These are phyloP conservation scores for Vitis cinerea DNA, from an alignment of 164 flowering plant species.

Conservation along the genomic window DNA sequence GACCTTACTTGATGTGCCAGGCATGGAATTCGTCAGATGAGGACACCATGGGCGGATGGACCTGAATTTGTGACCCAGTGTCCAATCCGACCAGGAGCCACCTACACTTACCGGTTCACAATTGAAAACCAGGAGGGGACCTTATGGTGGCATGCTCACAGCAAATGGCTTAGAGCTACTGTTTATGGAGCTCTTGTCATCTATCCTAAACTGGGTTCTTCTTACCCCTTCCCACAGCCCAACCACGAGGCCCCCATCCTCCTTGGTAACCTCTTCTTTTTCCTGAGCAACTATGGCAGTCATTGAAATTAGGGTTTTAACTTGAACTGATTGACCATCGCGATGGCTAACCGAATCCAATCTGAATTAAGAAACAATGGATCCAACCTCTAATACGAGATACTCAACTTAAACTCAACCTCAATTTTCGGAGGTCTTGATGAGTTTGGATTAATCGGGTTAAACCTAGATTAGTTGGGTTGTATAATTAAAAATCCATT, in stretches of 20 bases:
- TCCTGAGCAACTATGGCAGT: neutral
- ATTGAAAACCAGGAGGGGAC: slow-evolving; percentile 87
- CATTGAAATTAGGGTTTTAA: no score
- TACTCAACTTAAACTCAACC: no score
- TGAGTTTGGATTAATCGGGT: no score
- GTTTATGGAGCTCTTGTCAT: slow-evolving; percentile 90
- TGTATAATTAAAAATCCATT: no score
- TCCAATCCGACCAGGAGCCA: slow-evolving; percentile 78
- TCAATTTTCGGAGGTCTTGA: no score
- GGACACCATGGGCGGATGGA: slow-evolving; percentile 97
- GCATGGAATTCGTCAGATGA: slow-evolving; percentile 80
- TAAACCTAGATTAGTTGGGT: no score
- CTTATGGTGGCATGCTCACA: slow-evolving; percentile 98
- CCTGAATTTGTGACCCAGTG: slow-evolving; percentile 88
- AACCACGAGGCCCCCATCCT: slow-evolving; percentile 58
- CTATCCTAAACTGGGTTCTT: slow-evolving; percentile 50
- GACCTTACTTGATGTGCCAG: slow-evolving; percentile 21
- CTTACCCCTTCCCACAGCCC: slow-evolving; percentile 74
- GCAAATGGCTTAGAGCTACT: slow-evolving; percentile 87
- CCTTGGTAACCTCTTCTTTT: slow-evolving; percentile 54
- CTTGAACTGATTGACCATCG: no score
- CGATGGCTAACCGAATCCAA: no score
- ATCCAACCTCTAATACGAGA: no score
- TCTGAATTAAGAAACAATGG: no score
- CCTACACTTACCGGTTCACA: slow-evolving; percentile 85